Conservation (phyloP, 805 yeast species). For the Maudiozyma bulderi region DNA sequence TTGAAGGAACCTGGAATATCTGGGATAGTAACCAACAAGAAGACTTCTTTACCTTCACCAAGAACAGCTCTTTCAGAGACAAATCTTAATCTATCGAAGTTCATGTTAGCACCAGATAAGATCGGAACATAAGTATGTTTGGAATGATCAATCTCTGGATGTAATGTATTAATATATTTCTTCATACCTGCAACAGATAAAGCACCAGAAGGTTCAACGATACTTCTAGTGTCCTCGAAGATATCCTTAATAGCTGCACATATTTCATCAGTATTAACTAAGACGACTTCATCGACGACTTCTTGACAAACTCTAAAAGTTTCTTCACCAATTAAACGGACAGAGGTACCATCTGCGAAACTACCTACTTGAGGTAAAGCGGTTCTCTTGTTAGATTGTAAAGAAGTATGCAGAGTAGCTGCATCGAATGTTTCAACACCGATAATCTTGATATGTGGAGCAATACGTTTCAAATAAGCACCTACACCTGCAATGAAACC, state of each 20-base stretch:
- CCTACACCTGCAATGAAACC: slow-evolving; percentile 90
- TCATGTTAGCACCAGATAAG: slow-evolving; percentile 95
- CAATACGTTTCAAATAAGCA: slow-evolving; percentile 82
- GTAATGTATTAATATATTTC: slow-evolving; percentile 52
- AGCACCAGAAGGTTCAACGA: slow-evolving; percentile 97
- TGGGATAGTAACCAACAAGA: slow-evolving; percentile 82
- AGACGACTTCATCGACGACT: slow-evolving; percentile 79
- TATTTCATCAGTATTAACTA: slow-evolving; percentile 84
- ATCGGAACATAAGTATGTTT: slow-evolving; percentile 70
- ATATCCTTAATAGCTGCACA: slow-evolving; percentile 96
- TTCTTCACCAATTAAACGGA: slow-evolving; percentile 79
- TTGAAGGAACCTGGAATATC: slow-evolving; percentile 88
- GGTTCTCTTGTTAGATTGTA: slow-evolving; percentile 45
- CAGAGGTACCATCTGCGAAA: slow-evolving; percentile 98
- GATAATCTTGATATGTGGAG: slow-evolving; percentile 93
- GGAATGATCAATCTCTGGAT: slow-evolving; percentile 64
- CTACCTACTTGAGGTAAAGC: slow-evolving; percentile 71
- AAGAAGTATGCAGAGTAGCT: slow-evolving; percentile 74
- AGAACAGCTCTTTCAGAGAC: slow-evolving; percentile 94
- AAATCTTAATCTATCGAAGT: slow-evolving; percentile 90
- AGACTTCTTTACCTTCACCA: slow-evolving; percentile 97
- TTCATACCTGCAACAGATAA: slow-evolving; percentile 91
- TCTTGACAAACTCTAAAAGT: slow-evolving; percentile 73
- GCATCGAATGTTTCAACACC: slow-evolving; percentile 97
- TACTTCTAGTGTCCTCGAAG: slow-evolving; percentile 88